A percentile compares a stretch with the other conserved stretches of the same genome.
Conservation (phyloP, 768 basidiomycete species). For the Pulveroboletus sp. region DNA sequence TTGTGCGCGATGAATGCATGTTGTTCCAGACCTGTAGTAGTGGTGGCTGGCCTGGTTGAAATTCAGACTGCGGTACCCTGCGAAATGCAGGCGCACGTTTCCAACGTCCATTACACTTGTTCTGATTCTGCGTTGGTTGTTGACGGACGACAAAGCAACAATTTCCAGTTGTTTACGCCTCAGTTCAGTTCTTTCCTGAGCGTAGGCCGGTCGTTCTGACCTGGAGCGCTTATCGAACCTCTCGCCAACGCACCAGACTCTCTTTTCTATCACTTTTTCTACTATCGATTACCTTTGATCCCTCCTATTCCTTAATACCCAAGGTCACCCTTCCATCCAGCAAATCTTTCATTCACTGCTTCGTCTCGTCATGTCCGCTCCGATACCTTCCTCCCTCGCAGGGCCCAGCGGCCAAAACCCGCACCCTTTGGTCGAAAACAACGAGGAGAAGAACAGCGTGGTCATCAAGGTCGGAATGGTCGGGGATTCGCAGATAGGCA, state of each 20-base stretch:
- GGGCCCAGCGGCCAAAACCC: constrained; percentile 54
- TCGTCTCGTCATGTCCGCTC: constrained; percentile 42
- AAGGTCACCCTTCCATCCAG: constrained; percentile 18
- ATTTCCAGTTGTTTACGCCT: constrained; percentile 26
- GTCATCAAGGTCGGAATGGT: constrained; percentile 99
- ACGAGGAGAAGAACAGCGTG: constrained; percentile 83
- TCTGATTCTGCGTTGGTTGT: constrained; percentile 34
- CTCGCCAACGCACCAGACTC: constrained; percentile 33
- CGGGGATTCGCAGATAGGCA: constrained; percentile 98
- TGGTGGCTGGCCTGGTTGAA: too few species aligned
- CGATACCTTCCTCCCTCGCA: constrained; percentile 43
- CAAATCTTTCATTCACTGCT: constrained; percentile 16
- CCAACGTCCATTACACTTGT: constrained; percentile 4
- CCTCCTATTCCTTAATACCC: constrained; percentile 23
- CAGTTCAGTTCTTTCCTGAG: constrained; percentile 25
- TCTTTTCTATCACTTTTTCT: constrained; percentile 35
- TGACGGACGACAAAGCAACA: constrained; percentile 32
- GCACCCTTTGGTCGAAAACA: constrained; percentile 51
- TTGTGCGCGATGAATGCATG: neutral
- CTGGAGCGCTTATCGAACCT: constrained; percentile 34
- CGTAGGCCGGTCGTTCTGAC: constrained; percentile 33
- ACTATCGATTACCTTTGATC: constrained; percentile 29
- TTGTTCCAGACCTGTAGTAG: too few species aligned
- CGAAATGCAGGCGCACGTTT: constrained; percentile 21
- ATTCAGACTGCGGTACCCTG: constrained; percentile 42